Evolutionary conservation across 2,329 filamentous ascomycete species (phyloP).

Genomic region (Rutstroemia sp.): DNA sequence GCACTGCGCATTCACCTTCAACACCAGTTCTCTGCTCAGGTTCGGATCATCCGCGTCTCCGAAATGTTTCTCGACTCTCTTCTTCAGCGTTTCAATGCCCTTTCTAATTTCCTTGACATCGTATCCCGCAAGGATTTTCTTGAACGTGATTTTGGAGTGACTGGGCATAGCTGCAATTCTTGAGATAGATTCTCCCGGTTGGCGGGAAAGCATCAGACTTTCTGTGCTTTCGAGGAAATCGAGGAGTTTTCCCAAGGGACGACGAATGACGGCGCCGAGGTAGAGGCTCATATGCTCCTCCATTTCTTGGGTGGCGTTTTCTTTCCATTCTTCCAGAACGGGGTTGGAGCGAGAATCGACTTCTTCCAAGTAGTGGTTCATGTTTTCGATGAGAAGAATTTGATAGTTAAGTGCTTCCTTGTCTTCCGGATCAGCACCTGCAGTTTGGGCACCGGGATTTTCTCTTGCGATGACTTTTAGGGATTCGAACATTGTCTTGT

Average conservation of each 20-base stretch:
- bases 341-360: conserved; percentile 68
- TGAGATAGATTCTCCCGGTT: conserved; percentile 49
- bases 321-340: conserved; percentile 76
- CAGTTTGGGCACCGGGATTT: conserved; percentile 45
- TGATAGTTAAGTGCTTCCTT: conserved; percentile 97
- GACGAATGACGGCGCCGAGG: conserved; percentile 76
- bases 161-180: conserved; percentile 72
- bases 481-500: conserved; percentile 95
- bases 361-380: conserved; percentile 95
- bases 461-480: conserved; percentile 85
- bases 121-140: conserved; percentile 74
- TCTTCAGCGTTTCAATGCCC: conserved; percentile 82
- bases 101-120: conserved; percentile 81
- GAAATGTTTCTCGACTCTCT: conserved; percentile 96
- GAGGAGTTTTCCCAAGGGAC: conserved; percentile 82
- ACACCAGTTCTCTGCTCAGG: conserved; percentile 42
- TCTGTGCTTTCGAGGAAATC: conserved; percentile 91
- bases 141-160: conserved; percentile 75
- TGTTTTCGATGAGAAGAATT: conserved; percentile 95
- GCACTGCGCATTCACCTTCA: conserved; percentile 51
- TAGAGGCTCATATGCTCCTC: conserved; percentile 83
- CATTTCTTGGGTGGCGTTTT: conserved; percentile 70
- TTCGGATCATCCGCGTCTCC: conserved; percentile 74
- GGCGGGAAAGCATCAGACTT: conserved; percentile 52
- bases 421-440: conserved; percentile 63